A percentile compares a stretch with the other conserved stretches of the same genome.
Conservation (phyloP, 176 grass and related monocot species). For the Olyra latifolia region DNA sequence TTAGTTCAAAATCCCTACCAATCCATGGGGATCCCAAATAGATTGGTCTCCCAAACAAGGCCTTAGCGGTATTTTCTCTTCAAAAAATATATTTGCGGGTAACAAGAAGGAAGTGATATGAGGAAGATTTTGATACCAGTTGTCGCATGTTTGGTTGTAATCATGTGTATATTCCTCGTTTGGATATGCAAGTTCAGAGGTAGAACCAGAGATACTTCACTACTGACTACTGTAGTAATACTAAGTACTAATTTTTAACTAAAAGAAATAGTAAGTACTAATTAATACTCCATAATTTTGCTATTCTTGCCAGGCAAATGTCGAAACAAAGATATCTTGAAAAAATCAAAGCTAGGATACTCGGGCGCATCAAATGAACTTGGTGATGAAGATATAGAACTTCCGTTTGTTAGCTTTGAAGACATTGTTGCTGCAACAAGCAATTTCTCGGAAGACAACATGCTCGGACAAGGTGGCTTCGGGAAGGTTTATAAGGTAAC, state of each 20-base stretch:
- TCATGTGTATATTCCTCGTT: neutral
- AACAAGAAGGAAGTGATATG: neutral
- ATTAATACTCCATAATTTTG: neutral
- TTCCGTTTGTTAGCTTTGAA: conserved; percentile 33
- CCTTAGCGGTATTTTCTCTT: neutral
- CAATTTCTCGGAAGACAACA: conserved; percentile 30
- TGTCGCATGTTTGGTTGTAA: neutral
- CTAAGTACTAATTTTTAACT: neutral
- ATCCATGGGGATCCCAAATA: no score
- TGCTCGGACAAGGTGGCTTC: conserved; percentile 42
- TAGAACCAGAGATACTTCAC: neutral
- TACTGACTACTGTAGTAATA: no score
- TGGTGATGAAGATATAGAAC: neutral
- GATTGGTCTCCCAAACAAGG: no score
- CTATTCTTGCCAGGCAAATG: neutral
- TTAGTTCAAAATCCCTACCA: no score
- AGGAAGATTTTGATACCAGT: neutral
- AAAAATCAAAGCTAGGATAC: neutral
- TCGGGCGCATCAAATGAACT: neutral
- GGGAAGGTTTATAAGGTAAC: conserved; percentile 51
- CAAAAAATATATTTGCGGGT: neutral
- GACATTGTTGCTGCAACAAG: conserved; percentile 25
- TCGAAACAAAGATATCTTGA: neutral
- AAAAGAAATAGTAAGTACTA: no score
- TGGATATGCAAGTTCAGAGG: neutral